Evolutionary conservation across 768 basidiomycete genomes (phyloP), one percentile per base, ranked within the genome.

Genomic region (Chalciporus chontae): DNA sequence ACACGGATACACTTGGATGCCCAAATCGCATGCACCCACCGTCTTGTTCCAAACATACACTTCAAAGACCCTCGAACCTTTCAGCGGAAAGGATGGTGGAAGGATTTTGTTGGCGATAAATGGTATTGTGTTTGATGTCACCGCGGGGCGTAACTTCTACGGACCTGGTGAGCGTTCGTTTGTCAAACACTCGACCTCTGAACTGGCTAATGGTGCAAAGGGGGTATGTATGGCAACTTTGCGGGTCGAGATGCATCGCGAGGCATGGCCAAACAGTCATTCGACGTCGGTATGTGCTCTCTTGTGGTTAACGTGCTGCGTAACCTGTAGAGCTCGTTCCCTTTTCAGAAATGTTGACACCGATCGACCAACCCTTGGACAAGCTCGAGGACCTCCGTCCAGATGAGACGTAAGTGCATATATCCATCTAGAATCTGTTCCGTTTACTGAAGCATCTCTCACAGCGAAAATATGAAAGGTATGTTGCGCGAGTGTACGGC

Each of bases 231-330:
- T 63, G 94, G 92, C 26, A 95, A 94, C 69, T 98, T 99, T 74
- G 94, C 96, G 3, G 96, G 95, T 5, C 72, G 94, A 43, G 95
- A 99, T 70, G 95, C 95, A 2, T 94, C 91, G 14, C 75, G 94
- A 32, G 94, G 95, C 5, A 94, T 98, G 90, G 95, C 95, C 7
- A 96, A 94, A 70, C 94, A 97, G 71, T 95, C 93, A 3, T 97
- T 96, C 57, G 94, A 94, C 44, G 26, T 73, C n/a, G 91, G 94
- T 91, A 61, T 45, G 86, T 62, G 7, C 6, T 45, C 31, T 37
- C n/a, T 18, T 18, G 13, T 4, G 23, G 23, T 37, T 45, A 15
- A 19, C n/a, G 19, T 37, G 5, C 21, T 10, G 6, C 31, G 26
- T 31, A 27, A 47, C 39, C 15, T 42, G 19, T 26, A 51, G 34